These are phyloP conservation scores for Chlorella sp. DNA, from an alignment of 139 green algal genomes.

Conservation along the genomic window DNA sequence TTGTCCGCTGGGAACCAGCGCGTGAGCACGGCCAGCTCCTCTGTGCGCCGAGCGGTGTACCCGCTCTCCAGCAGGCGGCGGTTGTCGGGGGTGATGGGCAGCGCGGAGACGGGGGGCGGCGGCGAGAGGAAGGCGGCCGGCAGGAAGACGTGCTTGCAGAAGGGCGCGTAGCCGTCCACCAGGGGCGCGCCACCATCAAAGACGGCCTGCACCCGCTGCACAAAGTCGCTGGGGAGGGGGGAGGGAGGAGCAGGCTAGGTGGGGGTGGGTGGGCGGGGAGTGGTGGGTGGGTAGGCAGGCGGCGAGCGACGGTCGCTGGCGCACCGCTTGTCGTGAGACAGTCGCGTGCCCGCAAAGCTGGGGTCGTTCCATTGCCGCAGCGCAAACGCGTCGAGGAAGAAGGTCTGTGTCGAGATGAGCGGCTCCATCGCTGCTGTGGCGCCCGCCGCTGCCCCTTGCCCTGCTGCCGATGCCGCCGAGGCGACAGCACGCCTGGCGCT, in stretches of 20 bases:
- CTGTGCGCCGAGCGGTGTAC: slow-evolving; percentile 75
- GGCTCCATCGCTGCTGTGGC: no score
- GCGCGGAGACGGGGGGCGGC: slow-evolving; percentile 55
- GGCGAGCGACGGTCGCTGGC: no score
- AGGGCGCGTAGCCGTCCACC: slow-evolving; percentile 90
- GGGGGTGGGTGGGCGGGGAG: no score
- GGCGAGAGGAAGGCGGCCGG: slow-evolving; percentile 80
- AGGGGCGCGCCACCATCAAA: slow-evolving; percentile 42
- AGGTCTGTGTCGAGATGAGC: slow-evolving; percentile 48
- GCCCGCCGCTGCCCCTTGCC: no score
- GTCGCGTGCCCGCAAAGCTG: slow-evolving; percentile 62
- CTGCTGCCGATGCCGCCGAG: no score
- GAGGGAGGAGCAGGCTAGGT: no score
- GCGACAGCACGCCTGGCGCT: no score
- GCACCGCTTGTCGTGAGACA: slow-evolving; percentile 56
- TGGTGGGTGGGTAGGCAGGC: no score
- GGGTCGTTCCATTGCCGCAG: slow-evolving; percentile 85
- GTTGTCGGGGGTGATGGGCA: slow-evolving; percentile 84
- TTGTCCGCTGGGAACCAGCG: slow-evolving; percentile 75
- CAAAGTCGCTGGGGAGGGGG: slow-evolving; percentile 62
- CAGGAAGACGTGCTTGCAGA: slow-evolving; percentile 97
- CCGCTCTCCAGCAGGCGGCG: slow-evolving; percentile 58
- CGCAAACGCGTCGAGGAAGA: slow-evolving; percentile 89
- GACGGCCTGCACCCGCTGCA: slow-evolving; percentile 63
- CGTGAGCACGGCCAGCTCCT: slow-evolving; percentile 88